Percentiles rank a stretch among this genome's conserved stretches.
phyloP scores from a whole-genome alignment of 306 rosid species.

The Cucumis melo region DNA sequence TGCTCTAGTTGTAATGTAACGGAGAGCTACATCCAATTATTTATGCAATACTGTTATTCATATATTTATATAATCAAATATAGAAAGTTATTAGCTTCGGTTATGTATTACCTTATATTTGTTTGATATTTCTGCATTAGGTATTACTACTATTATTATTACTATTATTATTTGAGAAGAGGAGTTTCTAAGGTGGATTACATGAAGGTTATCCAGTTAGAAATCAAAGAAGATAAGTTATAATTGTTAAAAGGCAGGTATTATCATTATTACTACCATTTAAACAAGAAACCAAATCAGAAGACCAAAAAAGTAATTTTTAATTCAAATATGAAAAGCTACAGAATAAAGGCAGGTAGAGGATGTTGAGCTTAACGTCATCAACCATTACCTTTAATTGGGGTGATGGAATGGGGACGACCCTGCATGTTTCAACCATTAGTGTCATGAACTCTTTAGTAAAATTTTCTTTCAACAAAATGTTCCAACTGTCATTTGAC shows the following conservation, averaged over 20 bases:
- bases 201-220: too few species aligned
- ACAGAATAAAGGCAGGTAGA: not conserved
- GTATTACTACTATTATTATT: not conserved
- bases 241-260: not conserved
- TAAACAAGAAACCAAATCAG: not conserved
- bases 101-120: not conserved
- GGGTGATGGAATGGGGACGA: not conserved
- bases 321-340: not conserved
- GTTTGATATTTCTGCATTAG: not conserved
- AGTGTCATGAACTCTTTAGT: not conserved
- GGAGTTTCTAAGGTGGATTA: too few species aligned
- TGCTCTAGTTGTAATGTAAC: not conserved
- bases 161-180: not conserved
- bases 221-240: too few species aligned
- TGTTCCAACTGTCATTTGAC: not conserved
- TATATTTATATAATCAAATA: not conserved
- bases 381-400: not conserved
- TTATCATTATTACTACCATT: not conserved
- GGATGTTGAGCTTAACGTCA: not conserved
- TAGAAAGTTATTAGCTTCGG: not conserved
- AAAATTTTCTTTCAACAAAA: not conserved
- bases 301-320: not conserved
- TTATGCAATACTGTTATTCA: not conserved
- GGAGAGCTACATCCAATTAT: not conserved
- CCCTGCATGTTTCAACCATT: not conserved